phyloP scores from a whole-genome alignment of 1,284 basidiomycete species.

The Ustilago cynodontis region DNA sequence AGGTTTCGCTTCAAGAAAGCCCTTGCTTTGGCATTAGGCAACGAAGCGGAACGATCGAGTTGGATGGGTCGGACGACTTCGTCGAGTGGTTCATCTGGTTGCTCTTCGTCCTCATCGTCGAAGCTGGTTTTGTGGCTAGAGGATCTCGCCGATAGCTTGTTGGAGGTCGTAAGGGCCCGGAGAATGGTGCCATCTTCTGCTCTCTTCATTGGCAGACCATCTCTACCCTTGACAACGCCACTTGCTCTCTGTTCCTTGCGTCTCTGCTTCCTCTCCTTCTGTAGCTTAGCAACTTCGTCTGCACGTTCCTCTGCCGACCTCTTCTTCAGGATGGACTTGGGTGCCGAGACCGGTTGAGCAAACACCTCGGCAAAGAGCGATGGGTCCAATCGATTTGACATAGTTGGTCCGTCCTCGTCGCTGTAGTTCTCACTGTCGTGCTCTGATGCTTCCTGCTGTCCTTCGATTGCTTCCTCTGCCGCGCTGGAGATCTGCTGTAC shows the following conservation, averaged over 20 bases:
- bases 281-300: conserved; percentile 30
- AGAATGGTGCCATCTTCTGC: conserved; percentile 52
- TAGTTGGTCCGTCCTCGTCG: conserved; percentile 20
- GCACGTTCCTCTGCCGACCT: conserved; percentile 40
- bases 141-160: conserved; percentile 3
- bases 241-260: conserved; percentile 38
- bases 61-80: conserved; percentile 30
- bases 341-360: conserved; percentile 36
- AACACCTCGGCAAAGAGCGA: conserved; percentile 61
- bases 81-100: conserved; percentile 37
- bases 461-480: not conserved
- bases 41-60: conserved; percentile 44
- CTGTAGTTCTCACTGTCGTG: conserved; percentile 1
- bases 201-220: conserved; percentile 58
- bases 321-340: conserved; percentile 47
- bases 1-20: conserved; percentile 55
- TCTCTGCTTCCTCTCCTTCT: conserved; percentile 23
- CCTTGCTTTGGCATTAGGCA: conserved; percentile 53
- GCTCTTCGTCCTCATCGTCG: conserved; percentile 37
- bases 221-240: conserved; percentile 51
- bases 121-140: conserved; percentile 38
- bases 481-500: not conserved
- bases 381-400: conserved; percentile 53
- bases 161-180: conserved; percentile 33
- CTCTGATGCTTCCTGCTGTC: not conserved